These are phyloP conservation scores for Gossypium gossypioides DNA, from an alignment of 441 rosid genomes.

Conservation along the genomic window DNA sequence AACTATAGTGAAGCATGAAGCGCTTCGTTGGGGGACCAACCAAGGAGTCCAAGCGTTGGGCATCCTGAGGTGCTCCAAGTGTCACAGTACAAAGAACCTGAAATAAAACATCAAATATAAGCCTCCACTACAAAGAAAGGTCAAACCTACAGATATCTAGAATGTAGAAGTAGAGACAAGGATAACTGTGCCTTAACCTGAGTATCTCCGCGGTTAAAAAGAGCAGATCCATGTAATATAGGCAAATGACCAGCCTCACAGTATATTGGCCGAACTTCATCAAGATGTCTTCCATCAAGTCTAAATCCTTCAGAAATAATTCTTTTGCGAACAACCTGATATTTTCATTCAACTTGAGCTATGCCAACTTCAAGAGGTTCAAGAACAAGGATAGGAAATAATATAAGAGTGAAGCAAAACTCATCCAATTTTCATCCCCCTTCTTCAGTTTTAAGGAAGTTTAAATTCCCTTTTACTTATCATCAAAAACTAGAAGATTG, in stretches of 20 bases:
- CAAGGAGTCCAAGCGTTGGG: slow-evolving; percentile 74
- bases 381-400: slow-evolving; percentile 14
- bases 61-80: slow-evolving; percentile 86
- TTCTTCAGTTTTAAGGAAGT: not conserved
- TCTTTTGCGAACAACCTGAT: slow-evolving; percentile 82
- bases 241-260: slow-evolving; percentile 70
- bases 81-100: slow-evolving; percentile 88
- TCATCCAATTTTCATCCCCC: not conserved
- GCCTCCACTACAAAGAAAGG: not conserved
- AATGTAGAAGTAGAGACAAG: not conserved
- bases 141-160: not conserved
- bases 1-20: slow-evolving; percentile 96
- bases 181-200: slow-evolving; percentile 39
- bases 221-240: slow-evolving; percentile 74
- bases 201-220: slow-evolving; percentile 94
- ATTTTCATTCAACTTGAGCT: slow-evolving; percentile 17
- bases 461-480: not conserved
- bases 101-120: slow-evolving; percentile 8
- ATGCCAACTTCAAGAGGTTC: slow-evolving; percentile 11
- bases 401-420: slow-evolving; percentile 2
- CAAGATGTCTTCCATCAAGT: slow-evolving; percentile 83
- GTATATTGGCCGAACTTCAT: slow-evolving; percentile 79
- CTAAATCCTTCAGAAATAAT: slow-evolving; percentile 75
- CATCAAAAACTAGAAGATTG: not conserved
- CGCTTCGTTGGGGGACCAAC: slow-evolving; percentile 90